Conservation (phyloP, 768 basidiomycete genomes). For the Agaricus blazei region DNA sequence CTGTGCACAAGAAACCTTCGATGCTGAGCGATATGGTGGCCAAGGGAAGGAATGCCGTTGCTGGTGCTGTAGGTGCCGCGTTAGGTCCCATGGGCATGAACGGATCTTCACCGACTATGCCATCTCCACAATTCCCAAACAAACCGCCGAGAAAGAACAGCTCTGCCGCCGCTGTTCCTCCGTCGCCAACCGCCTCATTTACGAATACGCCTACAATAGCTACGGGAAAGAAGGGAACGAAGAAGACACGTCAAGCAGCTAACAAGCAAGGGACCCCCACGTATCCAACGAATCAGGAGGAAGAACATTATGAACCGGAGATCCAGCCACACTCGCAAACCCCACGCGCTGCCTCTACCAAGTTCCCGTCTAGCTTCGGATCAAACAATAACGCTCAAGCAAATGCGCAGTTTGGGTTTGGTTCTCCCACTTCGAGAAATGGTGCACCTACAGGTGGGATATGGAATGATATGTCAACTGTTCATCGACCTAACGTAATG, state of each 20-base stretch:
- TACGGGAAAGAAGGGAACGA: neutral
- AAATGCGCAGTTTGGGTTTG: neutral
- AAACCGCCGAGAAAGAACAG: neutral
- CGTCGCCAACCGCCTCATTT: neutral
- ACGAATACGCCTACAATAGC: neutral
- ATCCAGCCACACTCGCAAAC: neutral
- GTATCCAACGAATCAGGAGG: neutral
- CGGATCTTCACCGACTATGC: neutral
- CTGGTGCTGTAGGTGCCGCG: conserved; percentile 5
- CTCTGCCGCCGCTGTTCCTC: neutral
- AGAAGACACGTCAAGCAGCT: neutral
- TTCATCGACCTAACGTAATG: neutral
- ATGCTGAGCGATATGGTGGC: conserved; percentile 7
- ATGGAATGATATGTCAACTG: conserved; percentile 10
- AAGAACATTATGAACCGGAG: neutral
- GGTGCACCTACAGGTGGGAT: conserved; percentile 1
- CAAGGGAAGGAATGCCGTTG: conserved; percentile 3
- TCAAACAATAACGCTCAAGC: neutral
- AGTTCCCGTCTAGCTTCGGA: conserved; percentile 1
- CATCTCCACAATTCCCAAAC: neutral
- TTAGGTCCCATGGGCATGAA: neutral
- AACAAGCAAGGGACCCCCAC: neutral
- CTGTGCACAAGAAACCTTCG: conserved; percentile 1
- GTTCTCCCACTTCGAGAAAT: conserved; percentile 2
- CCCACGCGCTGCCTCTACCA: neutral